These are phyloP conservation scores for Wickerhamiella cacticola DNA, from an alignment of 805 yeast species.

Conservation along the genomic window DNA sequence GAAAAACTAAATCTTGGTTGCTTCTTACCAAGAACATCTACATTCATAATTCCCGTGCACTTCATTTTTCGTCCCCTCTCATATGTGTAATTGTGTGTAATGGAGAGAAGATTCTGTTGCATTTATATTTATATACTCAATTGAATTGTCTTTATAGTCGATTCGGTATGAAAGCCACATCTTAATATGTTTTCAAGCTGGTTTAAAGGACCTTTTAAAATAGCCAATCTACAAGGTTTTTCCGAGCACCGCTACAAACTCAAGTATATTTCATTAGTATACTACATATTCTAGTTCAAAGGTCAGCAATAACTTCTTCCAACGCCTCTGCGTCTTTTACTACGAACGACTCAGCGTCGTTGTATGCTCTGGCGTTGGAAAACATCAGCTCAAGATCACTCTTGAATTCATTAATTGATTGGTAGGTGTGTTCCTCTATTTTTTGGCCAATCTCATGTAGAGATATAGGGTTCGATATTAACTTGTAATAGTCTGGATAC, in stretches of 20 bases:
- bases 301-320: background rate
- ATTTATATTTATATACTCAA: too few species aligned
- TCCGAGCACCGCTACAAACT: too few species aligned
- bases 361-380: constrained; percentile 54
- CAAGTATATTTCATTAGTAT: too few species aligned
- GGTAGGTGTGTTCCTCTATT: constrained; percentile 31
- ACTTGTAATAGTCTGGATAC: constrained; percentile 75
- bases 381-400: constrained; percentile 46
- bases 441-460: constrained; percentile 41
- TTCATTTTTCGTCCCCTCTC: too few species aligned
- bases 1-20: background rate
- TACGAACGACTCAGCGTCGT: constrained; percentile 55
- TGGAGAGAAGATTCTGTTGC: too few species aligned
- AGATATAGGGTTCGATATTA: constrained; percentile 51
- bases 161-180: too few species aligned
- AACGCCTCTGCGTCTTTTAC: constrained; percentile 41
- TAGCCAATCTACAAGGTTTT: too few species aligned
- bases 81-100: too few species aligned
- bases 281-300: background rate
- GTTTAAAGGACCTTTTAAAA: too few species aligned
- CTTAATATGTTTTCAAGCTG: too few species aligned
- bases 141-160: too few species aligned
- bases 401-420: constrained; percentile 36
- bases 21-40: background rate
- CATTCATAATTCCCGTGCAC: too few species aligned